Evolutionary conservation across 208 protist genomes (phyloP), one percentile per base, ranked within the genome.

Genomic region (Leishmania amazonensis): DNA sequence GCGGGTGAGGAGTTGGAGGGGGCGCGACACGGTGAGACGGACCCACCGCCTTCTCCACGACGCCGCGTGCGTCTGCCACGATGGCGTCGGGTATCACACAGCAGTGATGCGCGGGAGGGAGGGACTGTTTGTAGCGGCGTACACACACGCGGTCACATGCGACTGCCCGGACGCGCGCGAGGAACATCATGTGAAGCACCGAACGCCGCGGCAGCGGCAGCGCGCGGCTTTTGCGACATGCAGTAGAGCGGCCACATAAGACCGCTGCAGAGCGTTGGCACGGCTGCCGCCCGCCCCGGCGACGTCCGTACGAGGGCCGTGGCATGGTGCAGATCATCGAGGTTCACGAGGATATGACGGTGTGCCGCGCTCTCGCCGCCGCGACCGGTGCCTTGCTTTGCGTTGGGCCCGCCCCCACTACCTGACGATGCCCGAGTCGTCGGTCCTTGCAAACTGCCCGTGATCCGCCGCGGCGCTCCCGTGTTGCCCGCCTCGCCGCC

Each of bases 161-260:
- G 24, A 51, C 38, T 51, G 8, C 68, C 68, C 35, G 28, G 42
- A 6, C 68, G 38, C 45, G 42, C 3, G 68, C 21, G 42, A n/a
- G 17, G 38, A 2, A 73, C 15, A 42, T 51, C 3, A 9, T 31
- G 42, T 31, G 45, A 15, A 11, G 68, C 42, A 31, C 24, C 42
- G 6, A 73, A n/a, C 24, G 68, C 45, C 24, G n/a, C 42, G 1
- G 65, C 21, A 0, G 42, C 65, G 19, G 74, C 54, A 38, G 62
- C 24, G n/a, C 68, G 68, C 68, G 71, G 51, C 38, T 47, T 13
- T 57, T 45, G 38, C 13, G 60, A 45, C 17, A 60, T 42, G 54
- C 77, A 79, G 40, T 83, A 73, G 5, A 89, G 77, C 19, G 89
- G 89, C 90, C 91, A 94, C 77, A 93, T 57, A 11, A 87, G 64